Evolutionary conservation across 192 early-diverging fungal genomes (phyloP), one percentile per base, ranked within the genome.

Genomic region (Rhizophagus prolifer): DNA sequence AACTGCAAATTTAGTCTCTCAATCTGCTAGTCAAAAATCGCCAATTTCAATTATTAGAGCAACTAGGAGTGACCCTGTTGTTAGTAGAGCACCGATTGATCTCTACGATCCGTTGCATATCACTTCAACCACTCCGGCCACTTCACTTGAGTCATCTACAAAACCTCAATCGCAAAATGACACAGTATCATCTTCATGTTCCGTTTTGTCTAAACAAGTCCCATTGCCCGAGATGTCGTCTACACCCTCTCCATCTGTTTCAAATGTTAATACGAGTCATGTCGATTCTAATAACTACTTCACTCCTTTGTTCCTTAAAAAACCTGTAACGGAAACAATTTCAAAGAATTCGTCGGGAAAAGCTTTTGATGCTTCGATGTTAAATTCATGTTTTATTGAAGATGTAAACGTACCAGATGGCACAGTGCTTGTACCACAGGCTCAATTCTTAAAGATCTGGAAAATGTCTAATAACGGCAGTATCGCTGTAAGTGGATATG

Each of bases 391-490:
- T 3, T 92, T 92, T 81, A 84, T 93, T 66, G 88, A 90, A 54
- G 90, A 93, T 50, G 82, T 92, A 72, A 93, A 88, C 58, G 80
- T 93, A 59, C 87, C 87, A 23, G 91, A 93, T 63, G 86, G 88
- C 41, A 89, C 91, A 13, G 74, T 75, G 1, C 81, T 92, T 13
- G 81, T 76, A 16, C 83, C 89, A 10, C 83, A 82, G 41, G 84
- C 87, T 31, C 82, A 77, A 64, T 91, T 93, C 78, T 79, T 88
- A 31, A 93, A 93, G 85, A 92, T 91, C 28, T 93, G 92, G 92
- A 89, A 87, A 61, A 83, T 92, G 70, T 82, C 77, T 38, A 93
- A 93, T 78, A 77, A 85, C 75, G 91, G 92, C 28, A 30, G 34
- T 44, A 9, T 75, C 47, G 12, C 63, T 25, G 60, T 62, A 62